These are phyloP conservation scores for Smallanthus sonchifolius DNA, from an alignment of 129 eudicot genomes.

Conservation along the genomic window DNA sequence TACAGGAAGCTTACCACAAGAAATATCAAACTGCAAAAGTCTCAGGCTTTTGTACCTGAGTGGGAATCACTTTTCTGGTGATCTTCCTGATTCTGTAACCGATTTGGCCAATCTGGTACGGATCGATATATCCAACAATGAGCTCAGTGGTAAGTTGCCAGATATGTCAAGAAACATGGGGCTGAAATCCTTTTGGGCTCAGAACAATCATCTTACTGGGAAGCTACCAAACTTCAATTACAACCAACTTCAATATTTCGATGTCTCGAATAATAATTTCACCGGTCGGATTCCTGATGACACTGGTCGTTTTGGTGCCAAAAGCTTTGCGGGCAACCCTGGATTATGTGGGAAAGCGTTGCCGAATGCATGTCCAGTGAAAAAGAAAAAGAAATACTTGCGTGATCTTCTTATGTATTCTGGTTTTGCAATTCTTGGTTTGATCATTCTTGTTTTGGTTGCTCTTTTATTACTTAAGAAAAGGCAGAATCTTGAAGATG, in stretches of 20 bases:
- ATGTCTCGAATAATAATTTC: slow-evolving; percentile 60
- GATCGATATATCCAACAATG: slow-evolving; percentile 51
- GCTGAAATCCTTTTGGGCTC: slow-evolving; percentile 43
- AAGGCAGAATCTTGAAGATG: slow-evolving; percentile 13
- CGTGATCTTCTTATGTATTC: slow-evolving; percentile 35
- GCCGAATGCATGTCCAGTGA: neutral
- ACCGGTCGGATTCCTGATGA: slow-evolving; percentile 50
- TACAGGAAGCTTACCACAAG: slow-evolving; percentile 43
- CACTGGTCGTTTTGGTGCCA: slow-evolving; percentile 27
- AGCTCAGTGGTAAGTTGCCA: slow-evolving; percentile 50
- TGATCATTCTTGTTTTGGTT: slow-evolving; percentile 38
- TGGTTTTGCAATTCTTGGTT: slow-evolving; percentile 42
- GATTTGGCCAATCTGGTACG: slow-evolving; percentile 44
- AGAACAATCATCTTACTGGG: slow-evolving; percentile 51
- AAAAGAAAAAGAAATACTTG: slow-evolving; percentile 23
- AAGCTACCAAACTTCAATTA: slow-evolving; percentile 36
- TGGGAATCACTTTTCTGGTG: slow-evolving; percentile 48
- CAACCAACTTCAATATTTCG: slow-evolving; percentile 32
- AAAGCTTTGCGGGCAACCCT: slow-evolving; percentile 54
- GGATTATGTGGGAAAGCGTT: slow-evolving; percentile 42
- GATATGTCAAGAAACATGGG: slow-evolving; percentile 55
- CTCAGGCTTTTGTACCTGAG: slow-evolving; percentile 48
- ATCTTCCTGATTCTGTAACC: slow-evolving; percentile 41
- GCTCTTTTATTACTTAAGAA: slow-evolving; percentile 36
- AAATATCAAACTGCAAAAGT: slow-evolving; percentile 52